These are phyloP conservation scores for Lanmaoa rubissima DNA, from an alignment of 768 basidiomycete genomes.

Conservation along the genomic window DNA sequence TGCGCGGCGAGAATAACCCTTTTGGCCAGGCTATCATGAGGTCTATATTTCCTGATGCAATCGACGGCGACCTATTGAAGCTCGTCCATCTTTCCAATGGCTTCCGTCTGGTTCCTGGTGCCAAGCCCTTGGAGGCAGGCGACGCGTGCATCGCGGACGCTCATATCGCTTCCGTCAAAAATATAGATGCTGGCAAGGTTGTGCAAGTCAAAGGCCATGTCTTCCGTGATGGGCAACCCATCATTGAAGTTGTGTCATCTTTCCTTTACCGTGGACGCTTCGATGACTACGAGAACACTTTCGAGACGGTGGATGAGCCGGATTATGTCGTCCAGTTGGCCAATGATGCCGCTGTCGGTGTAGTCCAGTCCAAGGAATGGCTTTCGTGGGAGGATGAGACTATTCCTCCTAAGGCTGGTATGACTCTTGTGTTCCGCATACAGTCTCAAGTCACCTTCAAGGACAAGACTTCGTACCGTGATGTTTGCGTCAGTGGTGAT, in stretches of 20 bases:
- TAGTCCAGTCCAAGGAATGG: constrained; percentile 96
- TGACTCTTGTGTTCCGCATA: constrained; percentile 85
- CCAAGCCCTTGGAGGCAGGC: constrained; percentile 73
- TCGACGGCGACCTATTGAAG: constrained; percentile 94
- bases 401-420: constrained; percentile 74
- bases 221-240: constrained; percentile 68
- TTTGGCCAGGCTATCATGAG: constrained; percentile 92
- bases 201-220: constrained; percentile 89
- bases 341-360: constrained; percentile 80
- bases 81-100: constrained; percentile 97
- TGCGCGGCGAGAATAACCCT: constrained; percentile 6
- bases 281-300: constrained; percentile 92
- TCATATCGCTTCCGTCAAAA: constrained; percentile 83
- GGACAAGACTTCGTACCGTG: constrained; percentile 81
- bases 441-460: constrained; percentile 88
- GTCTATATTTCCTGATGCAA: constrained; percentile 87
- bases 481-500: constrained; percentile 79
- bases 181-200: constrained; percentile 88
- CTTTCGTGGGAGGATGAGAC: constrained; percentile 91
- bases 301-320: constrained; percentile 87
- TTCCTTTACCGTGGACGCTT: constrained; percentile 98
- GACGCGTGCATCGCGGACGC: constrained; percentile 91
- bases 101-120: constrained; percentile 84
- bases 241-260: constrained; percentile 91
- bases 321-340: constrained; percentile 79